A percentile compares a stretch with the other conserved stretches of the same genome.
phyloP scores from a whole-genome alignment of 441 rosid species.

The Jatropha podagrica region DNA sequence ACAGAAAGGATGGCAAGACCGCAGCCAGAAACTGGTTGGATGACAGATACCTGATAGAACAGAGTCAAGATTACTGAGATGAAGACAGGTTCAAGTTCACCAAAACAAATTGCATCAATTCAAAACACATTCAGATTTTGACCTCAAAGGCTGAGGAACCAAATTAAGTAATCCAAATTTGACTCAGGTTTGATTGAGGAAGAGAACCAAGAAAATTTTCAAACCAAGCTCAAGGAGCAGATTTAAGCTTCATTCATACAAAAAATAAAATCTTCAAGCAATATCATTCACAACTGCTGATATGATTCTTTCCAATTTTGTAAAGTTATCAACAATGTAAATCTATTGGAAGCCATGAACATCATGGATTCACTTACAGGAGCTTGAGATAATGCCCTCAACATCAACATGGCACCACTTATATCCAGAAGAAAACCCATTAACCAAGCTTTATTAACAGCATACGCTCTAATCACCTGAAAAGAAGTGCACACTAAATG shows the following conservation, averaged over 20 bases:
- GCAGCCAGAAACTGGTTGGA: slow-evolving; percentile 98
- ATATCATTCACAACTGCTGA: not conserved
- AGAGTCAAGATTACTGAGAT: slow-evolving; percentile 14
- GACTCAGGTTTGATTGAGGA: not conserved
- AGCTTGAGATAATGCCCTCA: slow-evolving; percentile 85
- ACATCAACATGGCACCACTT: slow-evolving; percentile 87
- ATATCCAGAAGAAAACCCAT: slow-evolving; percentile 93
- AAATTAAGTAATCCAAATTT: not conserved
- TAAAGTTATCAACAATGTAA: not conserved
- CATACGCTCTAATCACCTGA: slow-evolving; percentile 92
- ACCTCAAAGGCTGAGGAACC: not conserved
- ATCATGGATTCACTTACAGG: slow-evolving; percentile 48
- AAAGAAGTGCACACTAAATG: slow-evolving; percentile 17
- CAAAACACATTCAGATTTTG: not conserved
- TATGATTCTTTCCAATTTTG: not conserved
- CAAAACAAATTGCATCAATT: not conserved
- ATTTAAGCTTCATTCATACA: not conserved
- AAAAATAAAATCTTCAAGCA: not conserved
- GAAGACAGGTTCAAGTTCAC: slow-evolving; percentile 4
- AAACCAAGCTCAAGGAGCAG: not conserved
- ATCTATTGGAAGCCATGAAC: not conserved
- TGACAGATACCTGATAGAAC: slow-evolving; percentile 74
- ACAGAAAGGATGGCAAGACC: slow-evolving; percentile 92
- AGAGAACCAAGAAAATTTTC: not conserved
- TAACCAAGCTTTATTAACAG: slow-evolving; percentile 75